Base-by-base conservation (phyloP, 148 eudicot species). In the Chenopodium formosanum region DNA sequence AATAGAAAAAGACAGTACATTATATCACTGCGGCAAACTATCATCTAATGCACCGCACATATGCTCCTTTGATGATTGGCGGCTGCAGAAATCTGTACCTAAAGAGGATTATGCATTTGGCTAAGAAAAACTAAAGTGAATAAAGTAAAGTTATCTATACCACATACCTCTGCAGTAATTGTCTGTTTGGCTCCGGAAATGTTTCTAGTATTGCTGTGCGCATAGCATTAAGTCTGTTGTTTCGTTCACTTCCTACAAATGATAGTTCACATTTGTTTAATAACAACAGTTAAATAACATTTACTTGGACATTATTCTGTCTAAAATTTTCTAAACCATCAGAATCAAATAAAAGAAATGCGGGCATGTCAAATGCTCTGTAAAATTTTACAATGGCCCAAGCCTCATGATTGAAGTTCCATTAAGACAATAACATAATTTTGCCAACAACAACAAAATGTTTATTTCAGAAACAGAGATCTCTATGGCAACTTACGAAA, bases 151-250 rank as follows among this genome's bases (percentile, higher is more conserved):
- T 56, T 9, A 72, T 70, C 64, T 81, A 47, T 46, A 70, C 52
- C 53, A 68, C 32, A 14, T 89, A 96, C 99, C 99, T 96, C 82
- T 96, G 97, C 70, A 96, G 85, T 79, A 96, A 85, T 69, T 90
- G 90, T 62, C 99, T 94, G 86, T 96, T 96, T 80, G 99, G 99
- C 85, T 96, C 99, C 22, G 99, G 99, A 78, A 96, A 96, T 82
- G 99, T 94, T 84, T 96, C 99, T 74, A 89, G 83, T 82, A 96
- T 89, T 70, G 99, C 99, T 56, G 87, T 84, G 76, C 95, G 98
- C 97, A 96, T 92, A 80, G 91, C 91, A 82, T 79, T 81, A 48
- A 92, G 83, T 83, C 98, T 92, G 86, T 80, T 94, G 87, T 87
- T 80, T 79, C 95, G 98, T 19, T 96, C 97, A 84, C 88, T 87